Percentiles rank a stretch among this genome's conserved stretches.
Conservation (phyloP, 345 rosid species). For the Lenwebbia sp. region DNA sequence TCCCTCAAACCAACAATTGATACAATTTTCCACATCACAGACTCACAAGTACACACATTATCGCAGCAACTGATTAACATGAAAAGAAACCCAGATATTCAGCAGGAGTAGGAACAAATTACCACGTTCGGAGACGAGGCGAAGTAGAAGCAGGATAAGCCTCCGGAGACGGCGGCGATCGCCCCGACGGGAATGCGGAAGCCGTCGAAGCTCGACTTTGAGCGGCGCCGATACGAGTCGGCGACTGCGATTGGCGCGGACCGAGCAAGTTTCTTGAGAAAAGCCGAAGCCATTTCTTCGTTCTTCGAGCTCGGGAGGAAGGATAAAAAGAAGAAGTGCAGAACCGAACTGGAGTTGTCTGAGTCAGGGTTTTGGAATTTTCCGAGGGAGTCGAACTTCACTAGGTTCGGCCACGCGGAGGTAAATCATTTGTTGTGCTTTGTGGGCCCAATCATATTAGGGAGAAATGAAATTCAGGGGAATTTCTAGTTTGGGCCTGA, state of each 20-base stretch:
- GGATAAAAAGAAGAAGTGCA: background rate
- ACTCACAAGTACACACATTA: background rate
- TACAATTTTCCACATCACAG: background rate
- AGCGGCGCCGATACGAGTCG: slow-evolving; percentile 28
- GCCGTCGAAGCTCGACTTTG: slow-evolving; percentile 21
- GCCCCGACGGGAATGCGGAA: slow-evolving; percentile 54
- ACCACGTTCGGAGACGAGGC: slow-evolving; percentile 55
- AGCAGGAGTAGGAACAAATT: slow-evolving; percentile 3
- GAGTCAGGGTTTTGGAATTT: background rate
- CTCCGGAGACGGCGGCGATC: slow-evolving; percentile 74
- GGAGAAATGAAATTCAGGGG: background rate
- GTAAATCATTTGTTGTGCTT: background rate
- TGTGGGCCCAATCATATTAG: background rate
- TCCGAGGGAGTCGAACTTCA: background rate
- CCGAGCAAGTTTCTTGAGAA: background rate
- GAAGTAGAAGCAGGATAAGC: slow-evolving; percentile 55
- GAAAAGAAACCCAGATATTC: background rate
- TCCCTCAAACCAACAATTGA: background rate
- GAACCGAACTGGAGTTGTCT: background rate
- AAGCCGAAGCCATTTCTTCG: background rate
- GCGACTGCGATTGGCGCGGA: slow-evolving; percentile 2
- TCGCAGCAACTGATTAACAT: background rate
- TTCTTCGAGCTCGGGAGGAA: background rate
- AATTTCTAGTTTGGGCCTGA: background rate
- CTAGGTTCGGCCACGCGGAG: background rate